A percentile compares a stretch with the other conserved stretches of the same genome.
Conservation (phyloP, 108 stramenopile genomes). For the Aurantiochytrium sp. region DNA sequence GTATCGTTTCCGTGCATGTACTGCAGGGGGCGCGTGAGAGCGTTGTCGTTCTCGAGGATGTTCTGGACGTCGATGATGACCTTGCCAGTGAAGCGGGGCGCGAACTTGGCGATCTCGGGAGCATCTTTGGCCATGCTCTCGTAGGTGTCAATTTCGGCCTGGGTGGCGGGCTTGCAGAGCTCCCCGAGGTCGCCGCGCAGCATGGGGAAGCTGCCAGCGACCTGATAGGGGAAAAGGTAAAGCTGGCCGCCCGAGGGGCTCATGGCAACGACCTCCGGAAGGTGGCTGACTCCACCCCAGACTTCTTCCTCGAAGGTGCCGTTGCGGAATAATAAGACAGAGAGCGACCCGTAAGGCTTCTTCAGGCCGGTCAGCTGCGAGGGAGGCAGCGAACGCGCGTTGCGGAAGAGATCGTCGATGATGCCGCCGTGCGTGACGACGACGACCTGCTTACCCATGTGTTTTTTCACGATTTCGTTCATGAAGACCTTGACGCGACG, state of each 20-base stretch:
- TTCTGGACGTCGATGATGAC: slow-evolving; percentile 1
- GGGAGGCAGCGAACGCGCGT: slow-evolving; percentile 13
- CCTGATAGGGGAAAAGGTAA: not conserved
- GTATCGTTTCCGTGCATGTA: not conserved
- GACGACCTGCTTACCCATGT: not conserved
- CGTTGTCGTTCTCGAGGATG: slow-evolving; percentile 4
- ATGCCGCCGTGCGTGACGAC: slow-evolving; percentile 24
- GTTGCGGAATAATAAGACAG: not conserved
- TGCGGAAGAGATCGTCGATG: slow-evolving; percentile 19
- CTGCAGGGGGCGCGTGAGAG: not conserved
- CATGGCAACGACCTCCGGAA: slow-evolving; percentile 14
- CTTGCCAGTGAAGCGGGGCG: not conserved
- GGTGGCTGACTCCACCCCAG: slow-evolving; percentile 9
- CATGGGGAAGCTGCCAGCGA: slow-evolving; percentile 24
- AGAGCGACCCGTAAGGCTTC: slow-evolving; percentile 5
- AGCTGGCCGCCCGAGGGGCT: slow-evolving; percentile 1
- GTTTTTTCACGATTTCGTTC: not conserved
- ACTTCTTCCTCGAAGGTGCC: not conserved
- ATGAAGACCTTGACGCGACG: not conserved
- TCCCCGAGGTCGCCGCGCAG: not conserved
- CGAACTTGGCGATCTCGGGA: not conserved
- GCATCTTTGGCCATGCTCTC: not conserved
- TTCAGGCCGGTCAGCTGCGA: not conserved
- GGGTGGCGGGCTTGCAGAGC: slow-evolving; percentile 18
- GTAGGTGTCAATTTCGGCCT: slow-evolving; percentile 16